phyloP scores from a whole-genome alignment of 805 yeast genomes.

The Ascoidea asiatica region DNA sequence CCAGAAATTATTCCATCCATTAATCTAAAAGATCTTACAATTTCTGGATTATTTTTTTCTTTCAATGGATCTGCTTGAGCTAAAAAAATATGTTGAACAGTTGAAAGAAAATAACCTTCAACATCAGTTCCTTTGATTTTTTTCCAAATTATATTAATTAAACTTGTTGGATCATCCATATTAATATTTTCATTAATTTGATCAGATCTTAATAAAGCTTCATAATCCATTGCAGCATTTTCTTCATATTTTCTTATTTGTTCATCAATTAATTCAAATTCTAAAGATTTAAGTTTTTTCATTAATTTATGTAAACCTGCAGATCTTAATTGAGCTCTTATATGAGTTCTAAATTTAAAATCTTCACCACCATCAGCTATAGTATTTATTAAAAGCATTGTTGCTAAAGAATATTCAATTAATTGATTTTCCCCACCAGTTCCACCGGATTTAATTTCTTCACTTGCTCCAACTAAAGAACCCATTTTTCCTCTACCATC shows the following conservation, averaged over 20 bases:
- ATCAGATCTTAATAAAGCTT: constrained; percentile 15
- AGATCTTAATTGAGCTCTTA: constrained; percentile 38
- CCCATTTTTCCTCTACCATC: constrained; percentile 87
- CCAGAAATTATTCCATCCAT: constrained; percentile 43
- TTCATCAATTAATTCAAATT: constrained; percentile 20
- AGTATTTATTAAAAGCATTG: constrained; percentile 59
- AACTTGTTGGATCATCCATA: constrained; percentile 60
- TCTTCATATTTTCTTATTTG: constrained; percentile 13
- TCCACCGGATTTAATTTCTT: constrained; percentile 49
- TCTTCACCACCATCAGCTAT: constrained; percentile 31
- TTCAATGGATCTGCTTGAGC: constrained; percentile 34
- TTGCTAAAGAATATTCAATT: constrained; percentile 56
- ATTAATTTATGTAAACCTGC: constrained; percentile 22
- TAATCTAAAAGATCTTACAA: constrained; percentile 38
- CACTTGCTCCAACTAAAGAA: constrained; percentile 84
- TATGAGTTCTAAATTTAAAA: constrained; percentile 31
- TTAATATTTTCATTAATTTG: constrained; percentile 33
- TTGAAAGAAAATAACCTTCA: constrained; percentile 42
- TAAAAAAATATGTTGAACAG: constrained; percentile 52
- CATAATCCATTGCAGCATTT: constrained; percentile 7
- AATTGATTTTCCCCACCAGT: constrained; percentile 43
- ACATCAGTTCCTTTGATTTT: constrained; percentile 45
- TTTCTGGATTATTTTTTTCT: constrained; percentile 27
- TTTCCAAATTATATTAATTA: constrained; percentile 44
- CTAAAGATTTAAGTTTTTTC: constrained; percentile 24